These are phyloP conservation scores for Gryganskiella cystojenkinii DNA, from an alignment of 192 early-diverging fungal genomes.

Conservation along the genomic window DNA sequence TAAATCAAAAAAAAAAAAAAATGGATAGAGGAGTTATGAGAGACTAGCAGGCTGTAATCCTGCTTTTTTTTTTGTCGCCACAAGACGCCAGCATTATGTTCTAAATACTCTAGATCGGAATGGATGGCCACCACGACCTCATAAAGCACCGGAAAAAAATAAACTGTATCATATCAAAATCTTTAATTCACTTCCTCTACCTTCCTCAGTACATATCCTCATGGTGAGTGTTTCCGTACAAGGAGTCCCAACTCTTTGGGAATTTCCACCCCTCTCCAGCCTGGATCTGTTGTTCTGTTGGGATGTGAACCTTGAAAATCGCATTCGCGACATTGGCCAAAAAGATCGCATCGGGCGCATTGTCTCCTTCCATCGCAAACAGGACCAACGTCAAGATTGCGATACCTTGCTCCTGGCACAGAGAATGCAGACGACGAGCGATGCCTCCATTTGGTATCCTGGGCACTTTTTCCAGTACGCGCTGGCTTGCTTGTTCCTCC, in stretches of 20 bases:
- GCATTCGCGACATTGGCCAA: conserved; percentile 61
- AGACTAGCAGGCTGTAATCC: too few species aligned
- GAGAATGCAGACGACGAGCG: conserved; percentile 61
- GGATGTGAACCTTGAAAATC: conserved; percentile 25
- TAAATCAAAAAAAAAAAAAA: too few species aligned
- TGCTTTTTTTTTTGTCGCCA: too few species aligned
- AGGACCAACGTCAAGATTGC: conserved; percentile 60
- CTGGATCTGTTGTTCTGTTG: conserved; percentile 17
- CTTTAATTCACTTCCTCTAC: too few species aligned
- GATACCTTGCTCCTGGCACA: conserved; percentile 53
- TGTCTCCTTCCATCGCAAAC: conserved; percentile 82
- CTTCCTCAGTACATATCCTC: conserved; percentile 63
- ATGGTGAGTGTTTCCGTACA: conserved; percentile 64
- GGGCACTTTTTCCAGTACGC: conserved; percentile 37
- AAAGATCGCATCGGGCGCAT: conserved; percentile 73
- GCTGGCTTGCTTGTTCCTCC: conserved; percentile 5
- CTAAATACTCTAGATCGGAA: too few species aligned
- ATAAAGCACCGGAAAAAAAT: too few species aligned
- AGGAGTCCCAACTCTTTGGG: conserved; percentile 64
- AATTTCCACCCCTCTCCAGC: conserved; percentile 51
- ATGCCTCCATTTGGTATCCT: conserved; percentile 70
- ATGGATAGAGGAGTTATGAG: too few species aligned
- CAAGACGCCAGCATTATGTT: too few species aligned
- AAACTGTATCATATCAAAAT: too few species aligned
- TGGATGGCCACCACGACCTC: too few species aligned